phyloP scores from a whole-genome alignment of 2,329 filamentous ascomycete species.

The Nemania serpens region DNA sequence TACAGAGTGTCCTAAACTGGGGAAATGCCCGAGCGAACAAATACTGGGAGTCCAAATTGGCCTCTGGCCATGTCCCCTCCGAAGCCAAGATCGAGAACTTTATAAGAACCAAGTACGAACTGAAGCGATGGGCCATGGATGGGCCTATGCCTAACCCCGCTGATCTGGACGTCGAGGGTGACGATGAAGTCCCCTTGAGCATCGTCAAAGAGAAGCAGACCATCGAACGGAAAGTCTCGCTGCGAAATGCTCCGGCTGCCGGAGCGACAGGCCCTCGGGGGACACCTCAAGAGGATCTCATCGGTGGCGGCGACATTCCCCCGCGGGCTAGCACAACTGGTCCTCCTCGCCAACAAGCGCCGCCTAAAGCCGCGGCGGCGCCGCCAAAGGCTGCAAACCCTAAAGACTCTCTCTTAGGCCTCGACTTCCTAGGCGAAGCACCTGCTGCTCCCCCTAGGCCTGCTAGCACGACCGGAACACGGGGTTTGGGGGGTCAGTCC shows the following conservation, averaged over 20 bases:
- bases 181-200: slow-evolving; percentile 75
- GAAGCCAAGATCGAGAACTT: slow-evolving; percentile 99
- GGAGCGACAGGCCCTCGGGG: slow-evolving; percentile 45
- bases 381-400: slow-evolving; percentile 71
- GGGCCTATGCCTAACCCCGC: slow-evolving; percentile 92
- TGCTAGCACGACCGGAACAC: slow-evolving; percentile 75
- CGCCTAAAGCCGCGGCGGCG: slow-evolving; percentile 66
- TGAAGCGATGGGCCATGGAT: slow-evolving; percentile 99
- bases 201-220: slow-evolving; percentile 70
- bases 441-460: slow-evolving; percentile 75
- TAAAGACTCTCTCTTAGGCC: slow-evolving; percentile 86
- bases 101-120: slow-evolving; percentile 97
- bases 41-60: slow-evolving; percentile 97
- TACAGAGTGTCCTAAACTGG: slow-evolving; percentile 93
- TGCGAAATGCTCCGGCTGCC: slow-evolving; percentile 63
- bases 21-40: slow-evolving; percentile 96
- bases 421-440: slow-evolving; percentile 86
- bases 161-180: slow-evolving; percentile 79
- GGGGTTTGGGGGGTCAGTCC: slow-evolving; percentile 67
- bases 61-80: slow-evolving; percentile 86
- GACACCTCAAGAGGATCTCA: slow-evolving; percentile 72
- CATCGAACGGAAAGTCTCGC: slow-evolving; percentile 62
- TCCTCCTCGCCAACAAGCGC: slow-evolving; percentile 58
- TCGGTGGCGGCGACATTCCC: slow-evolving; percentile 74
- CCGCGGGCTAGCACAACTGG: slow-evolving; percentile 76